Conservation (phyloP, 1,284 basidiomycete species). For the Ceratobasidium sp. region DNA sequence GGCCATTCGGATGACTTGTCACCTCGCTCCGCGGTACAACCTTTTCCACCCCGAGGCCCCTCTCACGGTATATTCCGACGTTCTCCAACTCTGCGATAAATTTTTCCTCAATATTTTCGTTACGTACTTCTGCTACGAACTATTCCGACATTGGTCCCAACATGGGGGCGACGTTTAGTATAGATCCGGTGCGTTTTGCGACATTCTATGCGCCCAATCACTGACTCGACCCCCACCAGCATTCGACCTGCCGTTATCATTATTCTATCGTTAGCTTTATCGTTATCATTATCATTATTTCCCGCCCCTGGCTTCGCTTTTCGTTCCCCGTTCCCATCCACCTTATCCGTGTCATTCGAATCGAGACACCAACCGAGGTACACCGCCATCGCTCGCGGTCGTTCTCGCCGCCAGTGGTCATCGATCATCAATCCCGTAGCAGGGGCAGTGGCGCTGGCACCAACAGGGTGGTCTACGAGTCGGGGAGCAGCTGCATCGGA, state of each 20-base stretch:
- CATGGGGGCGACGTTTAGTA: background rate
- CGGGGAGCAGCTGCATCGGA: background rate
- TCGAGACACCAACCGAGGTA: too few relatives aligned
- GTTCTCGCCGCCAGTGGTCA: too few relatives aligned
- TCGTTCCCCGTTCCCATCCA: too few relatives aligned
- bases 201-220: background rate
- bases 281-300: too few relatives aligned
- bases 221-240: too few relatives aligned
- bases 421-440: too few relatives aligned
- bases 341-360: too few relatives aligned
- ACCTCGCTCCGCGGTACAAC: conserved; percentile 6
- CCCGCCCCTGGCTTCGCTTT: too few relatives aligned
- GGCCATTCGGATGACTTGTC: conserved; percentile 16
- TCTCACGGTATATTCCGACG: background rate
- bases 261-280: too few relatives aligned
- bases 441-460: background rate
- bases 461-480: background rate
- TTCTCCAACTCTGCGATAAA: background rate
- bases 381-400: too few relatives aligned
- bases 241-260: too few relatives aligned
- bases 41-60: background rate
- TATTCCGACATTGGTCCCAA: conserved; percentile 30
- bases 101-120: conserved; percentile 36
- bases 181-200: background rate
- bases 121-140: conserved; percentile 6